A percentile compares a stretch with the other conserved stretches of the same genome.
These are phyloP conservation scores for Leishmania turanica DNA, from an alignment of 208 protist species.

Conservation along the genomic window DNA sequence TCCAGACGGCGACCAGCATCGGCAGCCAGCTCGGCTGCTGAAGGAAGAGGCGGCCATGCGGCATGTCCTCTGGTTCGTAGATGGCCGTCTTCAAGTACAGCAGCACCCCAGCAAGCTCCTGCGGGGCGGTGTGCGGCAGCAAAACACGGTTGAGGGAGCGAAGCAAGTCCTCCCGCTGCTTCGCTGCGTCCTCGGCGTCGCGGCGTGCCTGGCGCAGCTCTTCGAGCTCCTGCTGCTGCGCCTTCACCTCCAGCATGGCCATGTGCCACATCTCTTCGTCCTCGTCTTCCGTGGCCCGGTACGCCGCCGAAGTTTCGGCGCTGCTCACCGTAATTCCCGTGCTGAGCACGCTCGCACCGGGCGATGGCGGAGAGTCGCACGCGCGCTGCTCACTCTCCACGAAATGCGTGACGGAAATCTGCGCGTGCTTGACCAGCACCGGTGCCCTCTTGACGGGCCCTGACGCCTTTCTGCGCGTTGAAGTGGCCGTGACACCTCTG, in stretches of 20 bases:
- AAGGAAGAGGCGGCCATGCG: conserved; percentile 45
- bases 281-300: conserved; percentile 16
- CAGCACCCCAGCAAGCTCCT: conserved; percentile 45
- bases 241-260: conserved; percentile 66
- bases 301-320: background rate
- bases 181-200: conserved; percentile 46
- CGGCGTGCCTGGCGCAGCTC: conserved; percentile 41
- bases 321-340: background rate
- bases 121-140: conserved; percentile 48
- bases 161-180: conserved; percentile 32
- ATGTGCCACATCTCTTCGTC: conserved; percentile 62
- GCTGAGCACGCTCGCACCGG: background rate
- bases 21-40: conserved; percentile 69
- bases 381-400: background rate
- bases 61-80: conserved; percentile 57
- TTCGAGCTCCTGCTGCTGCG: conserved; percentile 60
- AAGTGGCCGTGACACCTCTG: background rate
- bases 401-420: background rate
- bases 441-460: background rate
- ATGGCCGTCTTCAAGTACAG: conserved; percentile 65
- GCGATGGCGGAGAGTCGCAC: background rate
- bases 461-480: background rate
- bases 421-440: background rate
- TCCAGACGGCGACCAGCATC: conserved; percentile 56
- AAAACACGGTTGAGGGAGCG: conserved; percentile 49